Percentiles rank a stretch among this genome's conserved stretches.
phyloP scores from a whole-genome alignment of 2,329 filamentous ascomycete species.

The Pestalotiopsis fici region DNA sequence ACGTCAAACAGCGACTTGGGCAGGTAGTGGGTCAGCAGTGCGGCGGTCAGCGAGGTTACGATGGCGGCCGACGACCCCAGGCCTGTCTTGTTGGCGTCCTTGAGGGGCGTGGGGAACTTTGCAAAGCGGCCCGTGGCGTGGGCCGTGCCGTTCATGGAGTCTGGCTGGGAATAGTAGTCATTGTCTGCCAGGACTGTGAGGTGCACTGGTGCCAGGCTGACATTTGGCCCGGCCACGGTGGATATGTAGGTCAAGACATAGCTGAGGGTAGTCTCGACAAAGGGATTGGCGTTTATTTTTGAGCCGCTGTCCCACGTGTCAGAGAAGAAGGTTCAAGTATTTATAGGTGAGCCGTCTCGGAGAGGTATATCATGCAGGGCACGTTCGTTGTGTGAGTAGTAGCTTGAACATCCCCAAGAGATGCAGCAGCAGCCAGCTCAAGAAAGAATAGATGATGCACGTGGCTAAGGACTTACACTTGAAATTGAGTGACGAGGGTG shows the following conservation, averaged over 20 bases:
- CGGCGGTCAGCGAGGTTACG: constrained; percentile 82
- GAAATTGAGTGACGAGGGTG: constrained; percentile 77
- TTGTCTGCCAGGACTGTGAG: constrained; percentile 93
- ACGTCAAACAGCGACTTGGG: constrained; percentile 59
- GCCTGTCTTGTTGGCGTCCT: constrained; percentile 89
- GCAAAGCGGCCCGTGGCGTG: constrained; percentile 61
- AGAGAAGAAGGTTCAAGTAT: background rate
- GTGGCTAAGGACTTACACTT: constrained; percentile 60
- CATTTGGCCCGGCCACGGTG: constrained; percentile 37
- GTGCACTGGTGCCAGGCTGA: constrained; percentile 65
- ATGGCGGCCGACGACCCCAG: constrained; percentile 93
- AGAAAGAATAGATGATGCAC: background rate
- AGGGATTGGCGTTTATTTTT: constrained; percentile 65
- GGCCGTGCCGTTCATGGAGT: constrained; percentile 27
- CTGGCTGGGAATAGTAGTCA: constrained; percentile 87
- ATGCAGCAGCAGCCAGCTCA: background rate
- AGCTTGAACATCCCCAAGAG: background rate
- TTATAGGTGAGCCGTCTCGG: too few relatives aligned
- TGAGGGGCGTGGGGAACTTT: constrained; percentile 74
- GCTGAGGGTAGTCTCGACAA: constrained; percentile 87
- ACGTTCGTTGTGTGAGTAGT: too few relatives aligned
- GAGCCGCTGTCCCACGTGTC: constrained; percentile 38
- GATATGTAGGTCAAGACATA: constrained; percentile 85
- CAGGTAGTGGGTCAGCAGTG: constrained; percentile 76
- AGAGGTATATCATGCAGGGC: background rate